A percentile compares a stretch with the other conserved stretches of the same genome.
Conservation (phyloP, 495 filamentous ascomycete species). For the Penicillium subrubescens region DNA sequence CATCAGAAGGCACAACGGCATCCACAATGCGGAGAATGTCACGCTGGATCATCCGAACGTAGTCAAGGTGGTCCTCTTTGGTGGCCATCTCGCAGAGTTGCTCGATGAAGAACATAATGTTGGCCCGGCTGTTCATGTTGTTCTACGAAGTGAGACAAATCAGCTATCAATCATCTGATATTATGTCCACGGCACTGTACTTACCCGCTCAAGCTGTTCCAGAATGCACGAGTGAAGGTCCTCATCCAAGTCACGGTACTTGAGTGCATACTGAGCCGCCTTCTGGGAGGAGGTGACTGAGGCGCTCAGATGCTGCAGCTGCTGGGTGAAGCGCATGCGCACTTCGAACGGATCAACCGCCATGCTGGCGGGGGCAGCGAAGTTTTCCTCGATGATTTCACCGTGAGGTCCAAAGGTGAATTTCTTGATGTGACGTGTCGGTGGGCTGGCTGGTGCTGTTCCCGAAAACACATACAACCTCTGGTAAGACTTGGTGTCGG, state of each 20-base stretch:
- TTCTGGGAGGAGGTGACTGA: slow-evolving; percentile 86
- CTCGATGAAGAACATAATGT: slow-evolving; percentile 99
- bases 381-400: too few relatives aligned
- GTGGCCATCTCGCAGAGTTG: slow-evolving; percentile 86
- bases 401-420: too few relatives aligned
- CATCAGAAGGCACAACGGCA: slow-evolving; percentile 77
- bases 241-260: slow-evolving; percentile 89
- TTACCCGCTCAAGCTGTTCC: slow-evolving; percentile 86
- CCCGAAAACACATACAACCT: too few relatives aligned
- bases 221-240: slow-evolving; percentile 96
- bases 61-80: slow-evolving; percentile 72
- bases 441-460: too few relatives aligned
- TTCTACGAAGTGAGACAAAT: slow-evolving; percentile 52
- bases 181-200: slow-evolving; percentile 5
- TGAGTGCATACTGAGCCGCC: slow-evolving; percentile 92
- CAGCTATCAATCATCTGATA: not conserved
- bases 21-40: slow-evolving; percentile 90
- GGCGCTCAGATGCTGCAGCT: slow-evolving; percentile 86
- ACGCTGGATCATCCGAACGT: slow-evolving; percentile 89
- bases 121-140: slow-evolving; percentile 94
- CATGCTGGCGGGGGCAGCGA: slow-evolving; percentile 20
- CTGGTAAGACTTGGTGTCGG: too few relatives aligned
- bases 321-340: slow-evolving; percentile 90
- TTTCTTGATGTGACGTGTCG: too few relatives aligned
- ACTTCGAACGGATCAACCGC: slow-evolving; percentile 98